Conservation (phyloP, 306 rosid genomes). For the Vigna nakashimae region DNA sequence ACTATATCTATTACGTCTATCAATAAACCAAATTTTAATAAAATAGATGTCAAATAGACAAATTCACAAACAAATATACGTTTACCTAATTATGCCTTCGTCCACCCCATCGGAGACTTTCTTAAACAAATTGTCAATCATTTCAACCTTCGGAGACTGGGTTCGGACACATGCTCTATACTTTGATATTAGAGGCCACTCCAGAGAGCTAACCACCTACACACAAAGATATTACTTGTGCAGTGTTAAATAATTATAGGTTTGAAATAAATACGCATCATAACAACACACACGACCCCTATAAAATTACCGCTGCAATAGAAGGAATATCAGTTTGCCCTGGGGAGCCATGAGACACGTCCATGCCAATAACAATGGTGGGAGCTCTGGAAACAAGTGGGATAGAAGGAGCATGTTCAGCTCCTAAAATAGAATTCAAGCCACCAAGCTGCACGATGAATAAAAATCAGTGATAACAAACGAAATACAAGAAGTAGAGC, state of each 20-base stretch:
- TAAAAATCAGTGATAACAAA: neutral
- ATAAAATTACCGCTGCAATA: constrained; percentile 78
- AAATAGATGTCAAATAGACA: neutral
- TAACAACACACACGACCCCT: neutral
- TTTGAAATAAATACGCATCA: neutral
- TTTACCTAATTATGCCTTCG: constrained; percentile 87
- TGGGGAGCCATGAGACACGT: constrained; percentile 94
- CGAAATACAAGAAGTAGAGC: neutral
- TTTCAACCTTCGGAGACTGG: constrained; percentile 84
- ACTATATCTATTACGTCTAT: neutral
- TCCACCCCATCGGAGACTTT: constrained; percentile 67
- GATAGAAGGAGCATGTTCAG: constrained; percentile 70
- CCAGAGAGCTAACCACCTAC: constrained; percentile 89
- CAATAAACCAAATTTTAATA: neutral
- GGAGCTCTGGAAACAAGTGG: constrained; percentile 83
- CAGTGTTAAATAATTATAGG: neutral
- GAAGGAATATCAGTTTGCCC: constrained; percentile 93
- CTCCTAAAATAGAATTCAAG: constrained; percentile 72
- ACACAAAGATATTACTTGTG: neutral
- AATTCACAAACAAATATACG: neutral
- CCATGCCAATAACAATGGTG: constrained; percentile 92
- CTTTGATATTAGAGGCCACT: constrained; percentile 91
- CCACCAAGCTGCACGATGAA: constrained; percentile 84
- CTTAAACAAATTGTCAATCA: constrained; percentile 87
- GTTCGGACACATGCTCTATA: constrained; percentile 89